Evolutionary conservation across 441 rosid genomes (phyloP), one percentile per base, ranked within the genome.

Genomic region (Pelargonium citronellum): DNA sequence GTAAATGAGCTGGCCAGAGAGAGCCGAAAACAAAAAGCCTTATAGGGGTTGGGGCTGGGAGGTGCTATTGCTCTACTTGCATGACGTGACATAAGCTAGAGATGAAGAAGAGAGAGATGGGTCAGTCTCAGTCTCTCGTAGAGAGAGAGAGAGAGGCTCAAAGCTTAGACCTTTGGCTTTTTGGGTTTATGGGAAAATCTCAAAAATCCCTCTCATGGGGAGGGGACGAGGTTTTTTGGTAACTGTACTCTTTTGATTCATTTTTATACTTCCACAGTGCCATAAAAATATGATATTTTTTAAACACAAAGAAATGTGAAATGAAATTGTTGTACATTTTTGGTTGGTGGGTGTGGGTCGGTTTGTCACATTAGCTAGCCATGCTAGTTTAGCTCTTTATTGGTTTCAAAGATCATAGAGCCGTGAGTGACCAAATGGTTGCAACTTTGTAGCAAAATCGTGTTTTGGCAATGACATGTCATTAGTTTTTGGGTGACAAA

Each of bases 51-150:
- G 76, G 44, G 60, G 71, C 76, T 30, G 74, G 65, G 55, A 69
- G 72, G 67, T 62, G 78, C 75, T 68, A 73, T 47, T 5, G 67
- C 76, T 17, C 27, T 67, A 41, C 61, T 79, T 87, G 89, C 91
- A 87, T 86, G 96, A 91, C 72, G 84, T 80, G 91, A 86, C 92
- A 78, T 73, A 75, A 79, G 82, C 82, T 39, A 39, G 16, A 68
- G 9, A 13, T 57, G 62, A 30, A 70, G 57, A 19, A 19, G 34
- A 30, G 34, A 57, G 43, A 43, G 68, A 61, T 5, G 63, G 34
- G 5, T 37, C 22, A 49, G 61, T 3, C 55, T 47, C 55, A 11
- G 55, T 11, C 15, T 12, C 55, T 11, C 55, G 4, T 16, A 3
- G n/a, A 34, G 70, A 49, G 69, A 47, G 69, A 43, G 70, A 27